Evolutionary conservation across 441 rosid species (phyloP).

Genomic region (Erodium moschatum): DNA sequence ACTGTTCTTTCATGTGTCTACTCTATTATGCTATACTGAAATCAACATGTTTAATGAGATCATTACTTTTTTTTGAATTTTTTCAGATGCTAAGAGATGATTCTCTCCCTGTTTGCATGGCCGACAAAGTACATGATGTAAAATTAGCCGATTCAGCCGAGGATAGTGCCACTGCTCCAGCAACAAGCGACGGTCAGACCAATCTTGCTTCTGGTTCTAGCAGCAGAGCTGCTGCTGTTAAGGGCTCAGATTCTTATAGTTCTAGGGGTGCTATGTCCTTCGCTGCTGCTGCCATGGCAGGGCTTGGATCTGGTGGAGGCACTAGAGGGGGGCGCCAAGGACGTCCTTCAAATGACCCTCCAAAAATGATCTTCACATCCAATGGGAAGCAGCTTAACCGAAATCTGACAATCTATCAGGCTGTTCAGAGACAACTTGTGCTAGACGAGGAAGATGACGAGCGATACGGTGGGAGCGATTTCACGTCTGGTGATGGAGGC

Average conservation of each 20-base stretch:
- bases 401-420: slow-evolving; percentile 95
- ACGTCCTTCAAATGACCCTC: slow-evolving; percentile 65
- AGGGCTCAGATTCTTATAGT: slow-evolving; percentile 72
- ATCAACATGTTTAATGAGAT: not conserved
- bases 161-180: slow-evolving; percentile 41
- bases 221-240: slow-evolving; percentile 58
- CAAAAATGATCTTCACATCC: slow-evolving; percentile 67
- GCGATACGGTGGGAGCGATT: slow-evolving; percentile 70
- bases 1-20: not conserved
- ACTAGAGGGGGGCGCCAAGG: slow-evolving; percentile 85
- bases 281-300: slow-evolving; percentile 99
- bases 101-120: slow-evolving; percentile 78
- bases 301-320: slow-evolving; percentile 93
- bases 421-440: slow-evolving; percentile 88
- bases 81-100: slow-evolving; percentile 80
- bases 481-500: slow-evolving; percentile 80
- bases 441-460: slow-evolving; percentile 90
- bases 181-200: slow-evolving; percentile 49
- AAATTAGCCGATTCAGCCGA: slow-evolving; percentile 77
- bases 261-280: slow-evolving; percentile 93
- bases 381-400: slow-evolving; percentile 90
- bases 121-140: slow-evolving; percentile 95
- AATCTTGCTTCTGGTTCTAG: slow-evolving; percentile 76
- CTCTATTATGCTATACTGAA: not conserved
- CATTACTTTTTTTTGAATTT: slow-evolving; percentile 11